phyloP scores from a whole-genome alignment of 164 flowering plant genomes.

The Tetrastigma voinierianum region DNA sequence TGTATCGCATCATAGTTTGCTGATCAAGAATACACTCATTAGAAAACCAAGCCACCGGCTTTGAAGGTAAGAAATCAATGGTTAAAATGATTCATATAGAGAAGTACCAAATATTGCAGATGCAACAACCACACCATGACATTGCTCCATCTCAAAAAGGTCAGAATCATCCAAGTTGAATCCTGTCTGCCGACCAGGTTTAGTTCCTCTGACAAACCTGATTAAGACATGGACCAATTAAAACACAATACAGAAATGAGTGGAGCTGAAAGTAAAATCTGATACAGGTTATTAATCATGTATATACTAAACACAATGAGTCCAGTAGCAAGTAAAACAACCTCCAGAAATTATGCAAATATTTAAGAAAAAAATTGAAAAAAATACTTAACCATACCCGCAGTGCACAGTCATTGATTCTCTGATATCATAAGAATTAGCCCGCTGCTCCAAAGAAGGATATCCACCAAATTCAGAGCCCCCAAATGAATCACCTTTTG shows the following conservation, averaged over 20 bases:
- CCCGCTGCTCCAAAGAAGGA: constrained; percentile 81
- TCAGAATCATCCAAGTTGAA: constrained; percentile 85
- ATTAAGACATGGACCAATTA: constrained; percentile 3
- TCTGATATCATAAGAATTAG: constrained; percentile 71
- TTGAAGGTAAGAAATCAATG: background rate
- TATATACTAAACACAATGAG: background rate
- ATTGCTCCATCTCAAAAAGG: constrained; percentile 83
- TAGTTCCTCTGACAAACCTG: constrained; percentile 82
- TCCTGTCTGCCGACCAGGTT: constrained; percentile 84
- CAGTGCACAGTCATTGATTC: constrained; percentile 95
- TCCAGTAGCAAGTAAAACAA: background rate
- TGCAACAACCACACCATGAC: constrained; percentile 86
- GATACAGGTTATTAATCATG: background rate
- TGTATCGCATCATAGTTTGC: constrained; percentile 24
- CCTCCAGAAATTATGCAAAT: background rate
- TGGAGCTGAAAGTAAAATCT: background rate
- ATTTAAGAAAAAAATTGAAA: background rate
- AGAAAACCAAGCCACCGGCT: background rate
- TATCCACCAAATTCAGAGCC: constrained; percentile 97
- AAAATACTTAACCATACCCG: constrained; percentile 59
- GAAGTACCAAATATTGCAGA: constrained; percentile 76
- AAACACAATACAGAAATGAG: background rate
- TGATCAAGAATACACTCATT: constrained; percentile 7
- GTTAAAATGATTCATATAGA: background rate
- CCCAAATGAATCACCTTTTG: constrained; percentile 59